Evolutionary conservation across 2,329 filamentous ascomycete species (phyloP).

Genomic region (Aspergillus sp.): DNA sequence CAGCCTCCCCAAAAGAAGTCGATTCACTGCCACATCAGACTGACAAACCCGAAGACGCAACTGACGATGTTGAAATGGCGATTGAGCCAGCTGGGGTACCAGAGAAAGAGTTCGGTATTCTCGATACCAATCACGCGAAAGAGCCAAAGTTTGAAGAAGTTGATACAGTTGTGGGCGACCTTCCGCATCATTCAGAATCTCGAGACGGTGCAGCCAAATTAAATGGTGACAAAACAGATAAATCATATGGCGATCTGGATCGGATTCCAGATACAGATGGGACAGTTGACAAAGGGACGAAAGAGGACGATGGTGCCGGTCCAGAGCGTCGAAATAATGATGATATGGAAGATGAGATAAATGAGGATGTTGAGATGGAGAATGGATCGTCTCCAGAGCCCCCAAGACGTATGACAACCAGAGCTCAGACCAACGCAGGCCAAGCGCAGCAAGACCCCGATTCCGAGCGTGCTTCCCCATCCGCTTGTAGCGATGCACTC

Average conservation of each 20-base stretch:
- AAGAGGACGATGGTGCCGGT: constrained; percentile 5
- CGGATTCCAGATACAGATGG: constrained; percentile 9
- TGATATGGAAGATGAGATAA: constrained; percentile 20
- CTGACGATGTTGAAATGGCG: constrained; percentile 37
- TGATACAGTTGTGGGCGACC: constrained; percentile 33
- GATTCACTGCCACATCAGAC: constrained; percentile 14
- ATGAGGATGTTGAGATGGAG: constrained; percentile 34
- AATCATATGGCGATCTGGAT: constrained; percentile 5
- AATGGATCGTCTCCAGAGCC: constrained; percentile 41
- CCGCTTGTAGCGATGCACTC: constrained; percentile 30
- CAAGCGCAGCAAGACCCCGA: constrained; percentile 31
- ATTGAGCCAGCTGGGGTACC: constrained; percentile 21
- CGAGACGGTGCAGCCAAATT: constrained; percentile 14
- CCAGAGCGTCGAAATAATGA: not conserved
- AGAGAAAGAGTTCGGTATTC: constrained; percentile 6
- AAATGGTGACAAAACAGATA: constrained; percentile 14
- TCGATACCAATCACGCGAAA: constrained; percentile 18
- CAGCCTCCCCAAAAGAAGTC: constrained; percentile 11
- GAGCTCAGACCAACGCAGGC: constrained; percentile 41
- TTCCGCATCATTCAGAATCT: constrained; percentile 32
- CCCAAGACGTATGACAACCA: constrained; percentile 48
- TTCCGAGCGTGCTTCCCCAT: constrained; percentile 21
- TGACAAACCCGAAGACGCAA: constrained; percentile 1
- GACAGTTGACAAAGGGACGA: constrained; percentile 13
- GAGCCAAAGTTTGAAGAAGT: constrained; percentile 38